Evolutionary conservation across 2,329 filamentous ascomycete species (phyloP), one percentile per base, ranked within the genome.

Genomic region (Ophiocordyceps robertsii): DNA sequence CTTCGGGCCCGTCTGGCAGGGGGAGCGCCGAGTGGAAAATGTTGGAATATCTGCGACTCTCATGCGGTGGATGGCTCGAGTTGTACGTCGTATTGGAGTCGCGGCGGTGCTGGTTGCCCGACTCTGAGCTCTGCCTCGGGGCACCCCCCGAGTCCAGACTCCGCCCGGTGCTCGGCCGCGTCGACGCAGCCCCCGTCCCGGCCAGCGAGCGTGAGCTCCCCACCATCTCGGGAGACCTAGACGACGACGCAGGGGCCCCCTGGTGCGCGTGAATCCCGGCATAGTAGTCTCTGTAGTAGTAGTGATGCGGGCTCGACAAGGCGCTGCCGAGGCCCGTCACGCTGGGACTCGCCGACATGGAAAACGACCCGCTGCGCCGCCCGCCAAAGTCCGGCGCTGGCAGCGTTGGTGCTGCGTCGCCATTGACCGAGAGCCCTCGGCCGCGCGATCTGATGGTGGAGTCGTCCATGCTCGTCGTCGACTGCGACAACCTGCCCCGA

Each of bases 1-100:
- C 69, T 37, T 72, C 74, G 6, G 73, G 68, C 2, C 69, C 72
- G 52, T 93, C 85, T 1, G 80, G 75, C 65, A 89, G 74, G 2
- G 88, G 88, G 57, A 95, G 75, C 6, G 88, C 88, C 1, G 88
- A 94, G 46, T 85, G 85, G 66, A 95, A 95, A 19, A 94, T 67
- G 6, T 82, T 84, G 0, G 84, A 89, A 52, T 76, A 82, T 36
- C 81, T 78, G 33, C 70, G 68, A 29, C 58, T 58, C 12, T 73
- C 67, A 45, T 58, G 64, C 21, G 61, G 58, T 32, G 61, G 64
- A 45, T 67, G 63, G 48, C 62, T 66, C 36, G 72, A 73, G 48
- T 67, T 68, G 53, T 72, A 72, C 5, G 69, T 71, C 12, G 73
- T 74, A 46, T 62, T 70, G 0, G 76, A 78, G 49, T 80, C 73